These are phyloP conservation scores for Cystobasidiaceae sp. DNA, from an alignment of 1,284 basidiomycete genomes.

Conservation along the genomic window DNA sequence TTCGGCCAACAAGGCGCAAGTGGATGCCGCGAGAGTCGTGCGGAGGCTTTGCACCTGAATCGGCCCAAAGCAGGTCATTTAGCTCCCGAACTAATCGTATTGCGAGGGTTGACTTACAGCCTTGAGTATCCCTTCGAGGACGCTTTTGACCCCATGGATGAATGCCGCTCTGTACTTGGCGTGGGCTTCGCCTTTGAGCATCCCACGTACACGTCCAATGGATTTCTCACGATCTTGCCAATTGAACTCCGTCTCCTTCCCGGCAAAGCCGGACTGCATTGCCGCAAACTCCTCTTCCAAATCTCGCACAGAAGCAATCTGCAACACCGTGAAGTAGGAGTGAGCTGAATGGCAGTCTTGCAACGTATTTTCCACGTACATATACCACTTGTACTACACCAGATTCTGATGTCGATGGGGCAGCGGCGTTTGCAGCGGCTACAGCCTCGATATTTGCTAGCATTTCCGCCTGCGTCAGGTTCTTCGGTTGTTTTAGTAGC, in stretches of 20 bases:
- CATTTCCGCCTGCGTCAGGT: conserved; percentile 24
- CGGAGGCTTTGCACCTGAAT: conserved; percentile 74
- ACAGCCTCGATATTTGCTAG: conserved; percentile 9
- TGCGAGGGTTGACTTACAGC: conserved; percentile 57
- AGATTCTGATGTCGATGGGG: background rate
- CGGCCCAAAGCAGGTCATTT: background rate
- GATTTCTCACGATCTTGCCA: conserved; percentile 80
- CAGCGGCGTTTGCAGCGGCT: conserved; percentile 16
- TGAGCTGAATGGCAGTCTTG: background rate
- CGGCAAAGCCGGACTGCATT: conserved; percentile 80
- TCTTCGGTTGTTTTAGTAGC: conserved; percentile 14
- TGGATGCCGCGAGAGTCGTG: conserved; percentile 80
- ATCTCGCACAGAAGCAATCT: conserved; percentile 80
- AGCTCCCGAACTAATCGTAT: background rate
- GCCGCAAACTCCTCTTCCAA: conserved; percentile 73
- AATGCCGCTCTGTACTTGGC: conserved; percentile 69
- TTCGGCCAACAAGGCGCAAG: conserved; percentile 73
- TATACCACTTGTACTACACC: conserved; percentile 17
- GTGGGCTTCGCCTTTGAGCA: conserved; percentile 74
- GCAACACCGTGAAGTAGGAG: conserved; percentile 35
- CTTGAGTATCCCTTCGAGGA: conserved; percentile 78
- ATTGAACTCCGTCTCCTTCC: conserved; percentile 94
- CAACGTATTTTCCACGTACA: conserved; percentile 11
- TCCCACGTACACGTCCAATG: conserved; percentile 75
- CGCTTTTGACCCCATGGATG: conserved; percentile 64